phyloP scores from a whole-genome alignment of 192 early-diverging fungal genomes.

The Coemansia sp. region DNA sequence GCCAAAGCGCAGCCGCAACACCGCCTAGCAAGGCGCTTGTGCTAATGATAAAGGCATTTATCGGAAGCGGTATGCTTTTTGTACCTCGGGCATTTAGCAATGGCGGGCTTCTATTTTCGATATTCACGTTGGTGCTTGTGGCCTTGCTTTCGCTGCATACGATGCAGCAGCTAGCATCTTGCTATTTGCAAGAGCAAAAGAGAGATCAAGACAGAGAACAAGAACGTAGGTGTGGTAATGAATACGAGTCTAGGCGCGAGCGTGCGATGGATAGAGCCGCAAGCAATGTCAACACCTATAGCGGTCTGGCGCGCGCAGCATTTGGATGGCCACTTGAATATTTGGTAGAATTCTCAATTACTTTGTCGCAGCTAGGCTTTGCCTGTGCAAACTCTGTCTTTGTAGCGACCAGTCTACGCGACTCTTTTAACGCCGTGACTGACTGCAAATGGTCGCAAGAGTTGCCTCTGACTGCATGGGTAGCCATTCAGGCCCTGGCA shows the following conservation, averaged over 20 bases:
- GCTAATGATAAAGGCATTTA: slow-evolving; percentile 73
- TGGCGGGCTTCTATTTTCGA: slow-evolving; percentile 65
- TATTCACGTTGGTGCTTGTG: slow-evolving; percentile 43
- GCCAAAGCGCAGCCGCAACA: slow-evolving; percentile 26
- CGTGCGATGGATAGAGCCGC: slow-evolving; percentile 24
- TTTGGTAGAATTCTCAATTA: slow-evolving; percentile 62
- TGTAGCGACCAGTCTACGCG: slow-evolving; percentile 77
- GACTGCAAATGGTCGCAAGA: slow-evolving; percentile 54
- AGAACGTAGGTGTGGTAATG: too few species aligned
- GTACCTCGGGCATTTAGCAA: slow-evolving; percentile 71
- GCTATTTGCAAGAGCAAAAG: slow-evolving; percentile 51
- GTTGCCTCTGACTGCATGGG: slow-evolving; percentile 65
- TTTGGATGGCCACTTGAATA: slow-evolving; percentile 58
- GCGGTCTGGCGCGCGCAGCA: slow-evolving; percentile 59
- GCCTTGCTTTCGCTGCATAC: slow-evolving; percentile 57
- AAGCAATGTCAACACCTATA: slow-evolving; percentile 37
- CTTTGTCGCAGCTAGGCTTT: slow-evolving; percentile 76
- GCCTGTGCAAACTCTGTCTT: slow-evolving; percentile 84
- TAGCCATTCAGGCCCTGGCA: slow-evolving; percentile 65
- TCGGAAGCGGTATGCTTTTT: slow-evolving; percentile 71
- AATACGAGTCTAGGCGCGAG: too few species aligned
- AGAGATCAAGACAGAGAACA: too few species aligned
- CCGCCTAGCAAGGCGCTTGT: slow-evolving; percentile 68
- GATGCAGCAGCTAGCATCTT: slow-evolving; percentile 62
- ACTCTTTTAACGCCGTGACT: slow-evolving; percentile 63